A percentile compares a stretch with the other conserved stretches of the same genome.
Evolutionary conservation across 305 asterid genomes (phyloP).

Genomic region (Galium porrigens): DNA sequence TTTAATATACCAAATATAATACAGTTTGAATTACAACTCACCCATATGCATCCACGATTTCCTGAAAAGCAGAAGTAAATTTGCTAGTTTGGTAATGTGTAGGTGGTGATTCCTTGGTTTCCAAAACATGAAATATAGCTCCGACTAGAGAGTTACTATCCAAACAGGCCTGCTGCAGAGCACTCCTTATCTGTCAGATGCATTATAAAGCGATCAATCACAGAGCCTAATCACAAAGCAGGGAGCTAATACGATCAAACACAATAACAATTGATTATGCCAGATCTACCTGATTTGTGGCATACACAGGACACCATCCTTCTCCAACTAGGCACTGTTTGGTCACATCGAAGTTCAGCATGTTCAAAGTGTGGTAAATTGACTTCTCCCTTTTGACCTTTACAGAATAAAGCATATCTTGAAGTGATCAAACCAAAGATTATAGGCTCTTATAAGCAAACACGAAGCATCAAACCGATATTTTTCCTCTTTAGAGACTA

Average conservation of each 20-base stretch:
- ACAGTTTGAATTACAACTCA: conserved; percentile 28
- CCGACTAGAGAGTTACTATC: conserved; percentile 89
- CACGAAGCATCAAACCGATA: background rate
- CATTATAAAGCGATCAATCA: conserved; percentile 9
- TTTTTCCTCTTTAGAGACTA: conserved; percentile 12
- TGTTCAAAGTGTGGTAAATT: conserved; percentile 37
- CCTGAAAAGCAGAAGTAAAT: conserved; percentile 79
- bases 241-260: background rate
- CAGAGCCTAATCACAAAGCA: background rate
- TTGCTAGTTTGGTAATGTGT: conserved; percentile 84
- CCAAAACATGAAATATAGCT: conserved; percentile 77
- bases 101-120: conserved; percentile 83
- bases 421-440: conserved; percentile 5
- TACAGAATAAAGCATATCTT: conserved; percentile 14
- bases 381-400: conserved; percentile 47
- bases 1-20: background rate
- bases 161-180: conserved; percentile 53
- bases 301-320: conserved; percentile 57
- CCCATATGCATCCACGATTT: conserved; percentile 97
- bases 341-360: conserved; percentile 50
- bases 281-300: conserved; percentile 32
- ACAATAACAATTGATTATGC: background rate
- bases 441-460: background rate
- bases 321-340: conserved; percentile 51
- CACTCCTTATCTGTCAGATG: conserved; percentile 61